Evolutionary conservation across 2,329 filamentous ascomycete genomes (phyloP).

Genomic region (Claviceps spartinae): DNA sequence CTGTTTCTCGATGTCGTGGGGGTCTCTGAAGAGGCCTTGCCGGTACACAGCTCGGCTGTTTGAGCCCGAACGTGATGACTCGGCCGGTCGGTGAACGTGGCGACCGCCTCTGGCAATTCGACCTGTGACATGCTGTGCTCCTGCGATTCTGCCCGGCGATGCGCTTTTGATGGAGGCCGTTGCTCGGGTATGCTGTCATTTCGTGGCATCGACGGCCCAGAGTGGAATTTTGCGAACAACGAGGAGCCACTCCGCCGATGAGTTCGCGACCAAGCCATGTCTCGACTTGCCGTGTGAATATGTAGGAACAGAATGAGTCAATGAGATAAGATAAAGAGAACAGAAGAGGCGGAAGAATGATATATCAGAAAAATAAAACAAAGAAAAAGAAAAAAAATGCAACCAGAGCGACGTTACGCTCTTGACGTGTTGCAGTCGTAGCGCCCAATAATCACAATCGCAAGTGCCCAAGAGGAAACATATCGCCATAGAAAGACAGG

Average conservation of each 20-base stretch:
- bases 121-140: constrained; percentile 14
- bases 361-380: no score
- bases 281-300: not conserved
- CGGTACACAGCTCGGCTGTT: constrained; percentile 14
- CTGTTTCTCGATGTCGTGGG: constrained; percentile 36
- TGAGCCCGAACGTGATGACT: no score
- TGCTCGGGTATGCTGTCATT: constrained; percentile 2
- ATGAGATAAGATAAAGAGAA: no score
- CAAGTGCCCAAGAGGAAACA: not conserved
- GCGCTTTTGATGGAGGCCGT: constrained; percentile 9
- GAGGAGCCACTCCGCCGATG: constrained; percentile 26
- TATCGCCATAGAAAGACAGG: not conserved
- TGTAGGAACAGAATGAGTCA: not conserved
- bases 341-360: no score
- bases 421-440: not conserved
- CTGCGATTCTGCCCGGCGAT: constrained; percentile 22
- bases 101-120: not conserved
- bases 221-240: constrained; percentile 39
- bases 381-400: no score
- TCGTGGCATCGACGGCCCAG: constrained; percentile 15
- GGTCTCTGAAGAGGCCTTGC: constrained; percentile 38
- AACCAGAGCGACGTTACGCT: no score
- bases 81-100: no score
- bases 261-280: not conserved
- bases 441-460: not conserved